Conservation (phyloP, 768 basidiomycete species). For the Naganishia antarctica region DNA sequence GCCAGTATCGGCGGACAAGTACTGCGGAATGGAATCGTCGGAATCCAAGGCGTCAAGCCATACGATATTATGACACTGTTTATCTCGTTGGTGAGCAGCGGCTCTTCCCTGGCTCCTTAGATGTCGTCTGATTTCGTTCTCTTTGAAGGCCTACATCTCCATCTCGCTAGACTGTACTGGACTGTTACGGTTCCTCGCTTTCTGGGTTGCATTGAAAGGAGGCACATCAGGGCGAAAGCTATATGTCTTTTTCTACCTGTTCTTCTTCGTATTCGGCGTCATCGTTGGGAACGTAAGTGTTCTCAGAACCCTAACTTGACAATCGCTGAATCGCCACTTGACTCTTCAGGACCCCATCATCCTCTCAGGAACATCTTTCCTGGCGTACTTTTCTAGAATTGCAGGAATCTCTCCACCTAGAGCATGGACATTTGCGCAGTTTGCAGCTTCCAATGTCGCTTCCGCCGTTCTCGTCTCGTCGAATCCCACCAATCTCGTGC, state of each 20-base stretch:
- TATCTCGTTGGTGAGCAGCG: slow-evolving; percentile 62
- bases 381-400: slow-evolving; percentile 45
- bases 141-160: slow-evolving; percentile 67
- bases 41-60: slow-evolving; percentile 71
- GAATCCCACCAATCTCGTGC: slow-evolving; percentile 90
- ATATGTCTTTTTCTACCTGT: slow-evolving; percentile 73
- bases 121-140: neutral
- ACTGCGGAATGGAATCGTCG: slow-evolving; percentile 73
- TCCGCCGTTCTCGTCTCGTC: slow-evolving; percentile 66
- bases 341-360: slow-evolving; percentile 69
- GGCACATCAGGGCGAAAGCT: slow-evolving; percentile 66
- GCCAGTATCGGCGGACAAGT: slow-evolving; percentile 52
- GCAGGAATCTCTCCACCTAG: slow-evolving; percentile 52
- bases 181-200: slow-evolving; percentile 76
- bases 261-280: slow-evolving; percentile 71
- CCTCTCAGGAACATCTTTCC: slow-evolving; percentile 59
- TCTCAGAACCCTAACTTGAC: neutral
- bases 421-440: slow-evolving; percentile 53
- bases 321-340: neutral
- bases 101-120: neutral
- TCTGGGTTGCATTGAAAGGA: slow-evolving; percentile 77
- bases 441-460: slow-evolving; percentile 69
- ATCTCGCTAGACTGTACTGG: slow-evolving; percentile 88
- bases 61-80: slow-evolving; percentile 92
- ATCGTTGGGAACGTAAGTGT: slow-evolving; percentile 71